Conservation (phyloP, 148 eudicot genomes). For the Fagopyrum homotropicum region DNA sequence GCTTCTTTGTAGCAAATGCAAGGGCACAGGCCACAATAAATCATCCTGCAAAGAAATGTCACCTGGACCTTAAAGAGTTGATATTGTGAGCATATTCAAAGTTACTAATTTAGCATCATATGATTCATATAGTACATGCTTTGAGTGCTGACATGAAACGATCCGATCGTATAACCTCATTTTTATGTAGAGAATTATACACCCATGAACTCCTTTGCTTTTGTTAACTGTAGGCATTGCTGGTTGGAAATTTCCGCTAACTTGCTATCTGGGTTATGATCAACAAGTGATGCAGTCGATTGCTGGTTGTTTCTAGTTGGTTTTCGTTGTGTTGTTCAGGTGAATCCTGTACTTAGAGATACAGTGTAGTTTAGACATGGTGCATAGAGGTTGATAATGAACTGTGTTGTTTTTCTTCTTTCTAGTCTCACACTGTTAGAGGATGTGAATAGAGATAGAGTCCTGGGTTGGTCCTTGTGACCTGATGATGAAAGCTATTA, state of each 20-base stretch:
- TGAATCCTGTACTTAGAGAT: too few relatives aligned
- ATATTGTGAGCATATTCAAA: constrained; percentile 16
- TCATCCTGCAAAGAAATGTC: constrained; percentile 71
- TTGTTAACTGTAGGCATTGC: too few relatives aligned
- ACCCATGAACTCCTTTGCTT: not conserved
- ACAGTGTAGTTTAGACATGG: too few relatives aligned
- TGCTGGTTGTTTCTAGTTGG: too few relatives aligned
- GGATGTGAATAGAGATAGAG: too few relatives aligned
- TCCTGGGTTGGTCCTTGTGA: too few relatives aligned
- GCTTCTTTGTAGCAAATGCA: constrained; percentile 86
- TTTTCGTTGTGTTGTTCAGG: too few relatives aligned
- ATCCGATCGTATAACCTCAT: not conserved
- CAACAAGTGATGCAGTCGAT: too few relatives aligned
- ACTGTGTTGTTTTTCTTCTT: too few relatives aligned
- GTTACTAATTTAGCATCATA: not conserved
- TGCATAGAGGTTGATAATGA: too few relatives aligned
- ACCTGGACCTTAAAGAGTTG: constrained; percentile 14
- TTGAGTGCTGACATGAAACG: not conserved
- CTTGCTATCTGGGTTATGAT: not conserved
- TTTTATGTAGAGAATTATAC: not conserved
- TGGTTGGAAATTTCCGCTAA: not conserved
- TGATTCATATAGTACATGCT: not conserved
- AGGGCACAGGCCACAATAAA: constrained; percentile 83
- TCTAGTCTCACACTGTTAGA: too few relatives aligned
- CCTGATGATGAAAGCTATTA: too few relatives aligned